Conservation (phyloP, 306 rosid genomes). For the Crotalaria pallida region DNA sequence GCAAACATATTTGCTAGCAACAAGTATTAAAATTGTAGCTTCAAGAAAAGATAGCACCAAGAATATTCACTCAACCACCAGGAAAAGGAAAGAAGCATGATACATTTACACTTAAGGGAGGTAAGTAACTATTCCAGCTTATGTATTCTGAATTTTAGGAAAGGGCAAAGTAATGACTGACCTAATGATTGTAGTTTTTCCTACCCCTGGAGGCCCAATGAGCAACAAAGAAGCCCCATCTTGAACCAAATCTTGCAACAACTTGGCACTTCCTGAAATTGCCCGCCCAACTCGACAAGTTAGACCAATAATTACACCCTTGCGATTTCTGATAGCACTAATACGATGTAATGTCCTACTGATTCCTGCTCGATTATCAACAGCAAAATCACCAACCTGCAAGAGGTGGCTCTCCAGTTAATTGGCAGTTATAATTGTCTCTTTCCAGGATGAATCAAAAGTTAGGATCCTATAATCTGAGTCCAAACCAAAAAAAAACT, state of each 20-base stretch:
- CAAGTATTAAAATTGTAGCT: background rate
- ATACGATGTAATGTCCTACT: constrained; percentile 92
- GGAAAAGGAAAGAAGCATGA: constrained; percentile 14
- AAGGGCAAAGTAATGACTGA: constrained; percentile 24
- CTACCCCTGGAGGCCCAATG: constrained; percentile 97
- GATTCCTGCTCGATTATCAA: constrained; percentile 93
- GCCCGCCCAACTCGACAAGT: constrained; percentile 97
- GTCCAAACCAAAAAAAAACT: background rate
- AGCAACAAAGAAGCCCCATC: constrained; percentile 89
- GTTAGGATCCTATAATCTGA: background rate
- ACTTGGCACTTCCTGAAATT: constrained; percentile 75
- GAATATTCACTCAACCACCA: background rate
- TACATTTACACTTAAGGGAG: background rate
- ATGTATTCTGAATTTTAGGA: background rate
- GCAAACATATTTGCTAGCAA: background rate
- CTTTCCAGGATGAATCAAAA: background rate
- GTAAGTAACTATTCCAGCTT: background rate
- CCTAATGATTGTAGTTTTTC: constrained; percentile 96
- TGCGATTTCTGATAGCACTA: constrained; percentile 91
- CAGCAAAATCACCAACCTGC: constrained; percentile 92
- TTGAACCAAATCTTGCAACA: constrained; percentile 80
- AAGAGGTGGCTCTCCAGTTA: constrained; percentile 19
- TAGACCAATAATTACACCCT: constrained; percentile 81
- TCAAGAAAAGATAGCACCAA: background rate
- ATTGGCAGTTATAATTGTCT: constrained; percentile 12